Base-by-base conservation (phyloP, 163 green algal species). In the Prototheca wickerhamii region DNA sequence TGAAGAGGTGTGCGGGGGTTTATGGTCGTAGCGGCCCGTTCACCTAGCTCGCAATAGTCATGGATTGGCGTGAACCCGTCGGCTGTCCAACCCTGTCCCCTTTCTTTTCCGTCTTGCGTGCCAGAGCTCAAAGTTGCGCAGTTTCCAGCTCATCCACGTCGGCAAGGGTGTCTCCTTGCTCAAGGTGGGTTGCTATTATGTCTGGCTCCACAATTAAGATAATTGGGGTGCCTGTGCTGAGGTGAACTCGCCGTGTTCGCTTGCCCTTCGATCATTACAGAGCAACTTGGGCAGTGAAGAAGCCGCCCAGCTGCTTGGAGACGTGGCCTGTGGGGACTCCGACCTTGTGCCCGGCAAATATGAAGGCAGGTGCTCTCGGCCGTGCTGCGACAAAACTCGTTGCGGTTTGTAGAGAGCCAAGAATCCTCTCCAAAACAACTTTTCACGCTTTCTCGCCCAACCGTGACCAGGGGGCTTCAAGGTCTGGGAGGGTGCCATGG, bases 401-500 rank as follows among this genome's bases (percentile, higher is more conserved):
- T 53, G 17, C 28, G 42, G 56, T 21, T 10, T 59, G 58, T 60
- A 44, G 25, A 37, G 32, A 23, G 54, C 58, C n/a, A 34, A 21
- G 56, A 21, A 40, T 53, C 42, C 57, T n/a, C 32, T 61, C 20
- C n/a, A 34, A 63, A 58, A 7, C 5, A 25, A 37, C 35, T 58
- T 42, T 52, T 26, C 35, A 55, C 7, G 33, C 28, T 46, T 26
- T 49, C 3, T 32, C 25, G 31, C 59, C 34, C 21, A 65, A 63
- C 2, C 26, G 63, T 31, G 25, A 46, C 29, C 65, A 79, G 76
- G 74, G 17, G 88, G 88, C 52, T 95, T 94, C 79, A 95, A 95
- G 72, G 69, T 92, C 8, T 95, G 88, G 88, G 88, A 95, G 69
- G 81, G 88, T n/a, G 72, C 76, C 6, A 34, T 87, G 2, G 88